These are phyloP conservation scores for Hyphopichia fennica DNA, from an alignment of 1,139 yeast genomes.

Conservation along the genomic window DNA sequence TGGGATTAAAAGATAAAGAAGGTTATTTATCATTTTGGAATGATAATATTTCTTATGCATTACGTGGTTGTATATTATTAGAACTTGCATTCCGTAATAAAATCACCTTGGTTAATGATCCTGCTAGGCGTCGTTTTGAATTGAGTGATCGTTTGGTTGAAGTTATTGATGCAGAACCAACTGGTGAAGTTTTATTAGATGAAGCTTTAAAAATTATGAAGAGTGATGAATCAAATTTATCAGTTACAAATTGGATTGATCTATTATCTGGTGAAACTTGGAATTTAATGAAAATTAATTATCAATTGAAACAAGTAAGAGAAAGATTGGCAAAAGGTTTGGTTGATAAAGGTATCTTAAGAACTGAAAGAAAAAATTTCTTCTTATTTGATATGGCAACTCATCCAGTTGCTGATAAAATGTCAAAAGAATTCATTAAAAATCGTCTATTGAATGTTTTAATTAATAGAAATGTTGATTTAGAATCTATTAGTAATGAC, in stretches of 20 bases:
- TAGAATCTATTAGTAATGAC: slow-evolving; percentile 48
- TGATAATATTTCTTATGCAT: slow-evolving; percentile 93
- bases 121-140: slow-evolving; percentile 89
- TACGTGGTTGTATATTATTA: slow-evolving; percentile 89
- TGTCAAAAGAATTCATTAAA: slow-evolving; percentile 78
- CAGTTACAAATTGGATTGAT: slow-evolving; percentile 93
- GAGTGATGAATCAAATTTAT: slow-evolving; percentile 72
- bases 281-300: slow-evolving; percentile 91
- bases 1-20: slow-evolving; percentile 93
- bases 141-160: slow-evolving; percentile 84
- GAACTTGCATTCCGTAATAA: slow-evolving; percentile 91
- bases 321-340: slow-evolving; percentile 95
- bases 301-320: slow-evolving; percentile 94
- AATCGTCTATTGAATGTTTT: slow-evolving; percentile 70
- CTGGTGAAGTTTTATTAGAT: slow-evolving; percentile 94
- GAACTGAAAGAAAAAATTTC: slow-evolving; percentile 94
- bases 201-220: slow-evolving; percentile 92
- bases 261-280: slow-evolving; percentile 94
- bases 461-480: slow-evolving; percentile 65
- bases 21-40: slow-evolving; percentile 98
- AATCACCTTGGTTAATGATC: slow-evolving; percentile 86
- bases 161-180: slow-evolving; percentile 79
- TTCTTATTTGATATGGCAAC: slow-evolving; percentile 97
- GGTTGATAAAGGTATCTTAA: slow-evolving; percentile 95
- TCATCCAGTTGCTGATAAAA: slow-evolving; percentile 87